phyloP scores from a whole-genome alignment of 495 filamentous ascomycete genomes.

The Penicillium parvum region DNA sequence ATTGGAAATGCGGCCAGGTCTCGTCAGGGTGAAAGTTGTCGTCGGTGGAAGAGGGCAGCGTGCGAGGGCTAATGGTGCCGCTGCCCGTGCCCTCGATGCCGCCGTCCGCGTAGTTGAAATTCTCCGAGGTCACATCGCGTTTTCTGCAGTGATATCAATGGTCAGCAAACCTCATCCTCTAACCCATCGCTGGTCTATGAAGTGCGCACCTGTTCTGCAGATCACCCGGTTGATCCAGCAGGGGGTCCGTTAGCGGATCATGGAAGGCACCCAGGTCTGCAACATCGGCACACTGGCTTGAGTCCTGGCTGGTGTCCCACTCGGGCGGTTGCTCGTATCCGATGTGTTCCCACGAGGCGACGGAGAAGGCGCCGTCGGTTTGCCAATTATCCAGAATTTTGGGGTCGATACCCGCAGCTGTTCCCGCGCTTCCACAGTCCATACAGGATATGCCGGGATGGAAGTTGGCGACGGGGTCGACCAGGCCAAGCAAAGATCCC shows the following conservation, averaged over 20 bases:
- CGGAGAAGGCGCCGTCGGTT: slow-evolving; percentile 35
- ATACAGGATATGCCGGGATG: slow-evolving; percentile 34
- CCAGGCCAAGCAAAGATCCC: slow-evolving; percentile 18
- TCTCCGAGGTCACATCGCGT: slow-evolving; percentile 31
- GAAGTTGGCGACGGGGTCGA: slow-evolving; percentile 11
- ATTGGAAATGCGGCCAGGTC: slow-evolving; percentile 39
- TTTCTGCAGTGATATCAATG: slow-evolving; percentile 19
- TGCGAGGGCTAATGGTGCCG: slow-evolving; percentile 40
- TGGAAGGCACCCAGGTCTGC: slow-evolving; percentile 33
- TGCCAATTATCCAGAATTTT: slow-evolving; percentile 47
- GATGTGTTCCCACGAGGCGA: slow-evolving; percentile 39
- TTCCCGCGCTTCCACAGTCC: slow-evolving; percentile 42
- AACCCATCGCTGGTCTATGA: neutral
- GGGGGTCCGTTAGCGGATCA: slow-evolving; percentile 26
- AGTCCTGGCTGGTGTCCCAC: slow-evolving; percentile 44
- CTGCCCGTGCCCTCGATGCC: slow-evolving; percentile 34
- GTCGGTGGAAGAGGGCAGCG: slow-evolving; percentile 41
- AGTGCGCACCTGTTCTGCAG: slow-evolving; percentile 27
- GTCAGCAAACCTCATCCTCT: slow-evolving; percentile 8
- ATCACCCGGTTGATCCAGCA: slow-evolving; percentile 25
- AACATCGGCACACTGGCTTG: slow-evolving; percentile 39
- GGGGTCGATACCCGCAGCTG: slow-evolving; percentile 47
- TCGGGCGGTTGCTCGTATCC: slow-evolving; percentile 40
- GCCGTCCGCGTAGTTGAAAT: slow-evolving; percentile 30
- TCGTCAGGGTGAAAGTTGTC: slow-evolving; percentile 43